phyloP scores from a whole-genome alignment of 2,329 filamentous ascomycete species.

The Colletotrichum plurivorum region DNA sequence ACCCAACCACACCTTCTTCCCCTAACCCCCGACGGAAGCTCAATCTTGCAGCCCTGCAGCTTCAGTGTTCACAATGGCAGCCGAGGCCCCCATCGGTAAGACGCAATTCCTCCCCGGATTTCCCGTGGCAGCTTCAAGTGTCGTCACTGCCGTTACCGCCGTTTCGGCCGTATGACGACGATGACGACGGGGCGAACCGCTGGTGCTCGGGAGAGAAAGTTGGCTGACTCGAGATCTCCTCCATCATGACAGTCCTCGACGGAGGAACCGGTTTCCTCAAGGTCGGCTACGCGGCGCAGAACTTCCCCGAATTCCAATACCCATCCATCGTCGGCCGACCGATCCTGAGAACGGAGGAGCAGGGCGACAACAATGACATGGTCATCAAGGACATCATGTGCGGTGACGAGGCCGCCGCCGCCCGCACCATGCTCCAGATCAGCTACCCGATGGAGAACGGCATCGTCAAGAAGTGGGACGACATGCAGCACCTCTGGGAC shows the following conservation, averaged over 20 bases:
- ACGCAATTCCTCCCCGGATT: conserved; percentile 36
- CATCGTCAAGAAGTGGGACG: conserved; percentile 99
- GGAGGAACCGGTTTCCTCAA: conserved; percentile 99
- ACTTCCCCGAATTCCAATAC: conserved; percentile 99
- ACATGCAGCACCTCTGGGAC: conserved; percentile 99
- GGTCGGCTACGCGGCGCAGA: conserved; percentile 98
- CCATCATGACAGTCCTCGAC: conserved; percentile 83
- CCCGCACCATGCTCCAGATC: conserved; percentile 97
- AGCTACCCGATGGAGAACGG: conserved; percentile 99
- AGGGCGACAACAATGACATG: conserved; percentile 68
- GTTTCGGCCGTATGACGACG: conserved; percentile 3
- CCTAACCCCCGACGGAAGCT: conserved; percentile 49
- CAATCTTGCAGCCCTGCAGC: conserved; percentile 26
- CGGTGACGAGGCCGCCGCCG: conserved; percentile 96
- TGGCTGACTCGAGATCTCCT: conserved; percentile 34
- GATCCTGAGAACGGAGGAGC: conserved; percentile 96
- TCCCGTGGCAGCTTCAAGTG: neutral
- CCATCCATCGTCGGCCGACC: conserved; percentile 98
- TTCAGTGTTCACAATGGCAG: conserved; percentile 61
- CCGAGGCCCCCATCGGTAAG: conserved; percentile 69
- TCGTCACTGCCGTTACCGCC: neutral
- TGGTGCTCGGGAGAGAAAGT: conserved; percentile 19
- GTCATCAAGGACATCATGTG: conserved; percentile 99
- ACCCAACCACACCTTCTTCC: conserved; percentile 32
- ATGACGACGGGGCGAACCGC: neutral